These are phyloP conservation scores for Pythium aristosporum DNA, from an alignment of 352 stramenopile species.

Conservation along the genomic window DNA sequence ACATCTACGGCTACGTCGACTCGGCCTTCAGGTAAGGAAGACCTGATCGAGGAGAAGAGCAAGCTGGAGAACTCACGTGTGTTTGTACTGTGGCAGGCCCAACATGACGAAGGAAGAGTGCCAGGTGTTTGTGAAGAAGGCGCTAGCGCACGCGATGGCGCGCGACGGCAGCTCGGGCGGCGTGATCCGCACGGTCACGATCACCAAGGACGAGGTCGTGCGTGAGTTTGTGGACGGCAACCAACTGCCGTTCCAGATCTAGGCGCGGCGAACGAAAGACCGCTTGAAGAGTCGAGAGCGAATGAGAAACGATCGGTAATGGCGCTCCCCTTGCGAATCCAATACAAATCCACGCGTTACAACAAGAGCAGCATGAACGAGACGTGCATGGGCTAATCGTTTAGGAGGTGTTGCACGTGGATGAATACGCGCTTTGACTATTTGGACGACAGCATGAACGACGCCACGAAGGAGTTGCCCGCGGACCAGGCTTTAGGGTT, in stretches of 20 bases:
- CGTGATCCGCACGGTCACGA: constrained; percentile 96
- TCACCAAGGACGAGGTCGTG: constrained; percentile 90
- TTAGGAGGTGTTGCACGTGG: too few species aligned
- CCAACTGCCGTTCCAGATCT: constrained; percentile 88
- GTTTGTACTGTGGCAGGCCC: constrained; percentile 34
- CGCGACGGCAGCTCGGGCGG: constrained; percentile 98
- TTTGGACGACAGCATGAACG: too few species aligned
- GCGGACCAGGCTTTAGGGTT: too few species aligned
- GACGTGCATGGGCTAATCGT: too few species aligned
- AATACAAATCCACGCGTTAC: too few species aligned
- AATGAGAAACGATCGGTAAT: too few species aligned
- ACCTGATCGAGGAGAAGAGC: too few species aligned
- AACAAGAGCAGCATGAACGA: too few species aligned
- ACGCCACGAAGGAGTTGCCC: too few species aligned
- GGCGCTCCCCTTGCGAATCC: too few species aligned
- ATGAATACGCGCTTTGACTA: too few species aligned
- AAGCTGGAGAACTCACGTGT: too few species aligned
- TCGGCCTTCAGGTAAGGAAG: constrained; percentile 81
- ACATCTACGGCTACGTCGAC: constrained; percentile 98
- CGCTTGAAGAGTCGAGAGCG: not conserved
- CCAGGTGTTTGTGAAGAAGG: constrained; percentile 93
- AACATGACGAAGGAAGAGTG: constrained; percentile 98
- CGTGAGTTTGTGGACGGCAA: constrained; percentile 93
- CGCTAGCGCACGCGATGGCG: constrained; percentile 97
- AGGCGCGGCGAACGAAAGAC: constrained; percentile 20